Evolutionary conservation across 805 yeast genomes (phyloP), one percentile per base, ranked within the genome.

Genomic region (Saturnispora sekii): DNA sequence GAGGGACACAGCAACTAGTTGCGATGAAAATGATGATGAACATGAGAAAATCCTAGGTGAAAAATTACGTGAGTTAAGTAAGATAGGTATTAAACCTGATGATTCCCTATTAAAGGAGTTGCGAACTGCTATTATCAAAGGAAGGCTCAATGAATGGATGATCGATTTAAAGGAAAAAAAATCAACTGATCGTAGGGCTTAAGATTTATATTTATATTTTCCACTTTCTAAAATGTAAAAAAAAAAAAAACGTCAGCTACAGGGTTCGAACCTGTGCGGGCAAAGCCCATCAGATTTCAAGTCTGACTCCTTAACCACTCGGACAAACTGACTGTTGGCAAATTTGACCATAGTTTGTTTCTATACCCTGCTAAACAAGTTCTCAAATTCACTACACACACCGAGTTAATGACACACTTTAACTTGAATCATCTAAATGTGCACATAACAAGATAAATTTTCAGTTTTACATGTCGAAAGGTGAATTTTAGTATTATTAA

Each of bases 121-220:
- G 7, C 52, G 46, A 16, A 32, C 35, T 3, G 64, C 65, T 4
- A 44, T 57, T 10, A 48, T 40, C 17, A 41, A 51, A 8, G 64
- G 65, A 1, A 49, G 45, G 12, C 30, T 62, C 17, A 53, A 60
- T 45, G 64, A 62, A 45, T 56, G 47, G 44, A 21, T 60, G 16
- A 53, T 62, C 14, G 56, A 52, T 11, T 34, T 61, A 21, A 62
- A 56, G 36, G 62, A 61, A 42, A 55, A 53, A 41, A 41, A 40
- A 5, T 46, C 52, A 28, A 48, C 57, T 9, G 66, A 62, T 42
- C 49, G 62, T 31, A 44, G 60, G 30, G 55, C 56, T 2, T 45
- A 14, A 46, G 8, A 34, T 17, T 11, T 11, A 10, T 17, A 12
- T 41, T 3, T 11, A 11, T 28, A 10, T n/a, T 32, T 36, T 10